A percentile compares a stretch with the other conserved stretches of the same genome.
phyloP scores from a whole-genome alignment of 768 basidiomycete genomes.

The Mycena alexandri region DNA sequence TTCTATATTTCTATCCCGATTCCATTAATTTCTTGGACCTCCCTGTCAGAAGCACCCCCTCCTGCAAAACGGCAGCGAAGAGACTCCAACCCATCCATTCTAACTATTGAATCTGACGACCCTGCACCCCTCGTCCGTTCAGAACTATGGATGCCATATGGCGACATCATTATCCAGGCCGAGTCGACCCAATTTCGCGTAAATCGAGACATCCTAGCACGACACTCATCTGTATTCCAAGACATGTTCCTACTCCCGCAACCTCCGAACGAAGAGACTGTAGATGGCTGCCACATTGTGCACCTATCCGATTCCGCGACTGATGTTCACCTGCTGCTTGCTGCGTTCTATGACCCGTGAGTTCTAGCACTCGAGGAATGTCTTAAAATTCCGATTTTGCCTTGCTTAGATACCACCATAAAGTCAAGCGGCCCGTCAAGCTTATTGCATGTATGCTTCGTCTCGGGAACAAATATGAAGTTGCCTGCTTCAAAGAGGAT shows the following conservation, averaged over 20 bases:
- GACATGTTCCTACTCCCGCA: constrained; percentile 60
- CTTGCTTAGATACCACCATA: constrained; percentile 12
- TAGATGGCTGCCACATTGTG: constrained; percentile 19
- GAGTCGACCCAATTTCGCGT: constrained; percentile 17
- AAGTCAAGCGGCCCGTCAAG: constrained; percentile 10
- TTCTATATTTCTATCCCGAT: too few relatives aligned
- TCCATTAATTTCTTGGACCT: neutral
- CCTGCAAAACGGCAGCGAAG: constrained; percentile 14
- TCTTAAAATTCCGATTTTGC: neutral
- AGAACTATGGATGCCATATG: constrained; percentile 15
- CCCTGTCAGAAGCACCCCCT: constrained; percentile 1
- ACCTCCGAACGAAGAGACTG: constrained; percentile 17
- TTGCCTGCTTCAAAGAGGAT: constrained; percentile 3
- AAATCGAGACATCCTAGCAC: constrained; percentile 11
- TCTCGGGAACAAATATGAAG: constrained; percentile 10
- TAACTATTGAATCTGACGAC: neutral
- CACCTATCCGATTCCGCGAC: constrained; percentile 6
- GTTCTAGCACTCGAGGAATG: neutral
- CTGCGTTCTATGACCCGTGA: constrained; percentile 21
- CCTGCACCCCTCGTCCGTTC: constrained; percentile 1
- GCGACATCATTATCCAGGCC: constrained; percentile 20
- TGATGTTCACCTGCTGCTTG: constrained; percentile 15
- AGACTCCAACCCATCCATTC: constrained; percentile 6
- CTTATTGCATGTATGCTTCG: constrained; percentile 23
- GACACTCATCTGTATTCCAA: constrained; percentile 56